Percentiles rank a stretch among this genome's conserved stretches.
Evolutionary conservation across 2,329 filamentous ascomycete species (phyloP).

Genomic region (Fusarium foetens): DNA sequence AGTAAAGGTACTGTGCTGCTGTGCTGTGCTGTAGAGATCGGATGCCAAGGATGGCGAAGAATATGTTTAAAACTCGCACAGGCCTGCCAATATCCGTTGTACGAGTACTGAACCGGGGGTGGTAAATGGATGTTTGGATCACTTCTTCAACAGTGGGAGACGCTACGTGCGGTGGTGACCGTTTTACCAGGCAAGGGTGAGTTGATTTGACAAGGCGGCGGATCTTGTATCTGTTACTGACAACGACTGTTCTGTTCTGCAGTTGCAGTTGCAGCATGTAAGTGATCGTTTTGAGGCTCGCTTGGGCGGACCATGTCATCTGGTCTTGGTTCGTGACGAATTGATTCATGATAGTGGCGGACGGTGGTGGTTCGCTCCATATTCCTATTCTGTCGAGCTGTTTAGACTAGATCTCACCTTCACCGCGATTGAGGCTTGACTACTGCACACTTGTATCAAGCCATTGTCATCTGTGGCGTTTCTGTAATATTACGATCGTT

Average conservation of each 20-base stretch:
- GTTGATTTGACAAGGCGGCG: conserved; percentile 19
- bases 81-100: conserved; percentile 28
- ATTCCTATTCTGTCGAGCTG: conserved; percentile 31
- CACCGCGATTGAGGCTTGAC: conserved; percentile 21
- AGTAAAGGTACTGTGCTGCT: neutral
- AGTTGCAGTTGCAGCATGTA: conserved; percentile 6
- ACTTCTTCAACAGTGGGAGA: conserved; percentile 37
- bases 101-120: conserved; percentile 9
- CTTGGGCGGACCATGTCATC: conserved; percentile 2
- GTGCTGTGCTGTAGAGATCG: conserved; percentile 27
- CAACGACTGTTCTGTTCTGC: neutral
- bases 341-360: conserved; percentile 8
- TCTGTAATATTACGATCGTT: conserved; percentile 11
- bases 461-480: conserved; percentile 35
- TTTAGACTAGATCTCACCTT: conserved; percentile 28
- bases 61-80: conserved; percentile 28
- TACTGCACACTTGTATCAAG: conserved; percentile 7
- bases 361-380: conserved; percentile 27
- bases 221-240: conserved; percentile 9
- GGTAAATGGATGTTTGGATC: conserved; percentile 20
- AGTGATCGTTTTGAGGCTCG: conserved; percentile 30
- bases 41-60: conserved; percentile 42
- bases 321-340: neutral
- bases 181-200: conserved; percentile 40
- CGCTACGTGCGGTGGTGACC: conserved; percentile 42